Evolutionary conservation across 768 basidiomycete species (phyloP), one percentile per base, ranked within the genome.

Genomic region (Tricholoma bakamatsutake): DNA sequence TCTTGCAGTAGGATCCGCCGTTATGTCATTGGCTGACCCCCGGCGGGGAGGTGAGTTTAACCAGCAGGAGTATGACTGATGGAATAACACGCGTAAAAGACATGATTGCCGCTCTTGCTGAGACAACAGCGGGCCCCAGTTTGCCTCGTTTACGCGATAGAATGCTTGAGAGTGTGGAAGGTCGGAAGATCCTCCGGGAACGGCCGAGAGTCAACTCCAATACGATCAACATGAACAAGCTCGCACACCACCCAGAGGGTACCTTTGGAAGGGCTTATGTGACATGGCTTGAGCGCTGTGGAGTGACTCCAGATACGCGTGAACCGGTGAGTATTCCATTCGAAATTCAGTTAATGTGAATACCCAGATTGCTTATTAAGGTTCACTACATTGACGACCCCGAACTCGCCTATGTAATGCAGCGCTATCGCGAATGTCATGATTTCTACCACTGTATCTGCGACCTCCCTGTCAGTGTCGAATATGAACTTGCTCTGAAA

Each of bases 401-500:
- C 2, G 95, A 97, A 64, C 81, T 97, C 10, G 97, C 97, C 24
- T 98, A 97, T 69, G 90, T 98, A 54, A 93, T 99, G 89, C 92
- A 95, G 62, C 87, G 96, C 50, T 99, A 98, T 69, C 87, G 96
- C 24, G 95, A 99, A 73, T 96, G 90, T 60, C 97, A 99, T 71
- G 96, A 99, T 72, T 88, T 98, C 62, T 97, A 98, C 67, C 97
- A 99, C 66, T 91, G 90, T 64, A 80, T 98, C 57, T 85, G 85
- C 73, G 84, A 84, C 62, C 79, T 98, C 8, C 94, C 93, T 0
- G 93, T 98, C 56, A 87, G 86, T 58, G 88, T 96, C 64, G 83
- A 89, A 55, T 91, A 88, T 47, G 97, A 99, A 68, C 80, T 99
- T 30, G 92, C 93, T 1, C 82, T 98, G 69, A 99, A 99, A 67